These are phyloP conservation scores for Moesziomyces sp. DNA, from an alignment of 1,284 basidiomycete species.

Conservation along the genomic window DNA sequence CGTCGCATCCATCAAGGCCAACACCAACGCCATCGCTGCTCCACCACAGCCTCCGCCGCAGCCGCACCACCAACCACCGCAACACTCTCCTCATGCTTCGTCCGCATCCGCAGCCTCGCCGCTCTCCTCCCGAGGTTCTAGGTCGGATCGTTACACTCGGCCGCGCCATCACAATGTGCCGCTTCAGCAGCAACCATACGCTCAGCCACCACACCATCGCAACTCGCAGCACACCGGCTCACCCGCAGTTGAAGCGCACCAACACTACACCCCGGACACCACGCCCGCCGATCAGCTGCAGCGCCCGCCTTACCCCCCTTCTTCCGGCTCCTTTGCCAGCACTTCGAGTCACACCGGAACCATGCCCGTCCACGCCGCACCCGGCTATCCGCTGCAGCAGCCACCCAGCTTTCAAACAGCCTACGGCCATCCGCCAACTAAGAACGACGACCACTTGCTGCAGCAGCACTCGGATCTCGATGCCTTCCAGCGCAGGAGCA, in stretches of 20 bases:
- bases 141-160: slow-evolving; percentile 9
- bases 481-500: slow-evolving; percentile 9
- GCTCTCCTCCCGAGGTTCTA: slow-evolving; percentile 10
- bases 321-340: slow-evolving; percentile 22
- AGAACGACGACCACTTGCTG: slow-evolving; percentile 8
- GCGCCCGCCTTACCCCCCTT: slow-evolving; percentile 14
- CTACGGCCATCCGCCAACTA: slow-evolving; percentile 19
- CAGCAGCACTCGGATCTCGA: slow-evolving; percentile 23
- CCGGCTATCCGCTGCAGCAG: slow-evolving; percentile 33
- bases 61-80: slow-evolving; percentile 1
- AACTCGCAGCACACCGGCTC: slow-evolving; percentile 11
- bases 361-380: slow-evolving; percentile 14
- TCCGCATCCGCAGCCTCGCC: slow-evolving; percentile 11
- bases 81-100: slow-evolving; percentile 13
- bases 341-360: not conserved
- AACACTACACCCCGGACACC: slow-evolving; percentile 12
- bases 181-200: slow-evolving; percentile 25
- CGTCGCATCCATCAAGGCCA: slow-evolving; percentile 42
- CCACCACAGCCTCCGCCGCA: slow-evolving; percentile 1
- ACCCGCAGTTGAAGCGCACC: slow-evolving; percentile 1
- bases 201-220: slow-evolving; percentile 24
- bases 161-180: slow-evolving; percentile 8
- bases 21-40: slow-evolving; percentile 30
- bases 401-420: slow-evolving; percentile 16
- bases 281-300: slow-evolving; percentile 8